A percentile compares a stretch with the other conserved stretches of the same genome.
Evolutionary conservation across 2,329 filamentous ascomycete genomes (phyloP).

Genomic region (Trichothecium roseum): DNA sequence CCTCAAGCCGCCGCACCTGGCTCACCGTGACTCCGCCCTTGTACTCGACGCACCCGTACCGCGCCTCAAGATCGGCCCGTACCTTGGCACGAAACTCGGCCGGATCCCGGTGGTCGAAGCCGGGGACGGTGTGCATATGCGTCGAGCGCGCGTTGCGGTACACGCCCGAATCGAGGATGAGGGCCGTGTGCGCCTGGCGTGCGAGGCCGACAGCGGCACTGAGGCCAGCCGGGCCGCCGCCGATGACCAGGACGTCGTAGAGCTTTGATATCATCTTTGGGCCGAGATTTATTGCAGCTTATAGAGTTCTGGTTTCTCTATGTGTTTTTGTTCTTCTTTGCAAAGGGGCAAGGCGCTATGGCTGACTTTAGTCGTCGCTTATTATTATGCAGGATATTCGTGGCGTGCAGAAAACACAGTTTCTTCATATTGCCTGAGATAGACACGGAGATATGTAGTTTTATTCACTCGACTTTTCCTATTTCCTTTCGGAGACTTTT

Average conservation of each 20-base stretch:
- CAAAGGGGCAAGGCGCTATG: too few relatives aligned
- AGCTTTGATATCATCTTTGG: constrained; percentile 11
- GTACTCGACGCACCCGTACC: constrained; percentile 24
- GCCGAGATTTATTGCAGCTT: background rate
- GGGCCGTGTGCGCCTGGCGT: constrained; percentile 34
- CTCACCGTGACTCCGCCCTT: constrained; percentile 13
- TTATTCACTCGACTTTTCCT: too few relatives aligned
- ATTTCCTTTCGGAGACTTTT: too few relatives aligned
- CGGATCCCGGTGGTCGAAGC: constrained; percentile 26
- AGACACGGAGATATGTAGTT: too few relatives aligned
- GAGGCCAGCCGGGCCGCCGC: constrained; percentile 41
- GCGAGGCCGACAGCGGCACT: constrained; percentile 34
- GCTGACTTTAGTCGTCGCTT: too few relatives aligned
- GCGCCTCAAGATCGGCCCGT: constrained; percentile 18
- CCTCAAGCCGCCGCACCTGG: constrained; percentile 16
- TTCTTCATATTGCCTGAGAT: too few relatives aligned
- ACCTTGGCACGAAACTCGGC: constrained; percentile 22
- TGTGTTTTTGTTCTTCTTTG: too few relatives aligned
- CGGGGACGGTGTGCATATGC: constrained; percentile 36
- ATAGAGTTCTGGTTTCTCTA: background rate
- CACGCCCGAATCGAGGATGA: constrained; percentile 37
- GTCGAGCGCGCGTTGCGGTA: constrained; percentile 38
- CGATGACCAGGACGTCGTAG: constrained; percentile 42
- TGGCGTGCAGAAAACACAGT: too few relatives aligned
- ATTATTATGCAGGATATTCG: too few relatives aligned